These are phyloP conservation scores for Chrysanthemum makinoi DNA, from an alignment of 129 eudicot genomes.

Conservation along the genomic window DNA sequence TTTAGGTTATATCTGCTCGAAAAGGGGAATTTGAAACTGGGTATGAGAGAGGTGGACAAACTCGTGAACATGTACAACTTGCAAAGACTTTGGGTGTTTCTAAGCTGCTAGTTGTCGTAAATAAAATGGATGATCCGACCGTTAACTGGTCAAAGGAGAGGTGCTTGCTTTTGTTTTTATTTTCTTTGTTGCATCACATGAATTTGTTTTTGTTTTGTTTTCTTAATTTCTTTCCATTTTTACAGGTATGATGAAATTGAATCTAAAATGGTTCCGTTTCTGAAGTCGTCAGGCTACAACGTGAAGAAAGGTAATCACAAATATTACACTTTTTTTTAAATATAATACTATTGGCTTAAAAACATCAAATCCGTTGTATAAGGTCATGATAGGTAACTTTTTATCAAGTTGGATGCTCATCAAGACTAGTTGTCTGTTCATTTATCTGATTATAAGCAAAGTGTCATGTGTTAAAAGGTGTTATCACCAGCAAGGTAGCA, in stretches of 20 bases:
- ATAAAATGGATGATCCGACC: constrained; percentile 96
- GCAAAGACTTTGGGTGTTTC: constrained; percentile 97
- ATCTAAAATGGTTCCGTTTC: constrained; percentile 76
- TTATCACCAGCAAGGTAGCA: too few species aligned
- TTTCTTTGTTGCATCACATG: background rate
- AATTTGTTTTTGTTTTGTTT: background rate
- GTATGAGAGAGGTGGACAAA: constrained; percentile 97
- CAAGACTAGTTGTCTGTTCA: too few species aligned
- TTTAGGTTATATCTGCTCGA: constrained; percentile 95
- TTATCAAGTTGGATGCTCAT: too few species aligned
- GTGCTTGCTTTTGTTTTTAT: constrained; percentile 30
- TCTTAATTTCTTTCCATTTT: background rate
- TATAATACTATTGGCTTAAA: background rate
- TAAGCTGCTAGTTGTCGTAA: constrained; percentile 86
- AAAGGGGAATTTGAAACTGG: constrained; percentile 99
- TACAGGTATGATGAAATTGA: constrained; percentile 85
- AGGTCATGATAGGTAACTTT: too few species aligned
- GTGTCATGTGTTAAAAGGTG: too few species aligned
- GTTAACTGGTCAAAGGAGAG: constrained; percentile 89
- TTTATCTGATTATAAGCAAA: too few species aligned
- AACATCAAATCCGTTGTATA: background rate
- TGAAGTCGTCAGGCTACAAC: constrained; percentile 80
- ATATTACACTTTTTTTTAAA: background rate
- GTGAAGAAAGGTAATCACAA: constrained; percentile 83
- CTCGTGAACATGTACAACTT: constrained; percentile 98